Evolutionary conservation across 495 filamentous ascomycete genomes (phyloP).

Genomic region (Penicillium lividum): DNA sequence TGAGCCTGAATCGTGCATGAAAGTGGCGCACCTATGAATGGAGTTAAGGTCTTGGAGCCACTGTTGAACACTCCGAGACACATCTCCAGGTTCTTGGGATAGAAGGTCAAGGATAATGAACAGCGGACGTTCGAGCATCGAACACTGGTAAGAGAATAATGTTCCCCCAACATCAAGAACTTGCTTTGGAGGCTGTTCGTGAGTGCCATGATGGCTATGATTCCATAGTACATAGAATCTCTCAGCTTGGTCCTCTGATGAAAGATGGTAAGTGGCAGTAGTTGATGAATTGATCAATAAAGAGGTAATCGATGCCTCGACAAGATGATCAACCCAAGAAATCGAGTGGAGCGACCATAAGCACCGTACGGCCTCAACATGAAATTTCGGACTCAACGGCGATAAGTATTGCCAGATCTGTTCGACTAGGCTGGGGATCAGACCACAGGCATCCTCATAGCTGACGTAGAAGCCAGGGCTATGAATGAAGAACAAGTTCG

Average conservation of each 20-base stretch:
- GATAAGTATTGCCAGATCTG: conserved; percentile 79
- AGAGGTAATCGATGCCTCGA: conserved; percentile 79
- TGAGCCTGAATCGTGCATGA: background rate
- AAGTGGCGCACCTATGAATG: conserved; percentile 39
- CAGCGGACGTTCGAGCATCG: conserved; percentile 78
- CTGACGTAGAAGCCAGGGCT: conserved; percentile 49
- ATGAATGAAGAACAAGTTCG: conserved; percentile 60
- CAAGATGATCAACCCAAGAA: conserved; percentile 54
- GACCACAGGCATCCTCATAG: conserved; percentile 58
- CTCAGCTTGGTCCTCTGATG: conserved; percentile 39
- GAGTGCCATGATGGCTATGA: conserved; percentile 68
- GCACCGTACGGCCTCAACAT: conserved; percentile 85
- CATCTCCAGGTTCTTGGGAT: conserved; percentile 67
- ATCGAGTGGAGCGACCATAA: conserved; percentile 81
- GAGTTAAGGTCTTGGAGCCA: conserved; percentile 78
- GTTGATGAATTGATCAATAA: conserved; percentile 60
- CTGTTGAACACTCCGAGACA: conserved; percentile 71
- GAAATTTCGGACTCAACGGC: conserved; percentile 80
- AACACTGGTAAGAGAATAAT: conserved; percentile 41
- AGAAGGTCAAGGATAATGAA: conserved; percentile 82
- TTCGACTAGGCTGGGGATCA: conserved; percentile 67
- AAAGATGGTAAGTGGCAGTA: conserved; percentile 28
- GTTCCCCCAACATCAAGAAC: conserved; percentile 43
- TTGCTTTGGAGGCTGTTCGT: conserved; percentile 54
- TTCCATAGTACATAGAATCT: conserved; percentile 77